These are phyloP conservation scores for Trametes maxima DNA, from an alignment of 768 basidiomycete genomes.

Conservation along the genomic window DNA sequence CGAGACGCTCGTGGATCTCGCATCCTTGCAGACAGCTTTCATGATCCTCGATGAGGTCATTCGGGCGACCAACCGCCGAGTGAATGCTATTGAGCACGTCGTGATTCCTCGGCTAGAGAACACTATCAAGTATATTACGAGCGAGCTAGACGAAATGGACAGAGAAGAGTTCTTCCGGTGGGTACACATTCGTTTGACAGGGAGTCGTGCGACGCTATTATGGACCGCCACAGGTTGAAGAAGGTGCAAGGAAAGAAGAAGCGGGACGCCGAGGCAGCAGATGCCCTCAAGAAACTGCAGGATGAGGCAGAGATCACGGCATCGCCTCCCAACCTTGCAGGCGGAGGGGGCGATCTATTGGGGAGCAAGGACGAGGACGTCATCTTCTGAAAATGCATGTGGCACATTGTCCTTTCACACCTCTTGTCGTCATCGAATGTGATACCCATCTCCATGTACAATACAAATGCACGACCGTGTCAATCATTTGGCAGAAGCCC, in stretches of 20 bases:
- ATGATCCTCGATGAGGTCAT: conserved; percentile 99
- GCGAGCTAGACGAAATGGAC: conserved; percentile 99
- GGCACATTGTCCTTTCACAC: neutral
- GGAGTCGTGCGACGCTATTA: neutral
- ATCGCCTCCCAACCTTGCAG: conserved; percentile 33
- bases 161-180: conserved; percentile 92
- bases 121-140: conserved; percentile 97
- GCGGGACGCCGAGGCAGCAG: conserved; percentile 54
- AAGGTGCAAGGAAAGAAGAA: conserved; percentile 99
- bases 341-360: conserved; percentile 62
- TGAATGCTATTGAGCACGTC: conserved; percentile 98
- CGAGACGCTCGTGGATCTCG: conserved; percentile 95
- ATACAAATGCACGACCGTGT: conserved; percentile 16
- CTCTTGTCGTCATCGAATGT: conserved; percentile 6
- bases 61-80: conserved; percentile 96
- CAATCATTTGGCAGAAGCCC: neutral
- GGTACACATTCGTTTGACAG: conserved; percentile 19
- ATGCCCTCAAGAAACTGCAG: conserved; percentile 24
- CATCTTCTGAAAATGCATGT: conserved; percentile 66
- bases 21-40: conserved; percentile 96
- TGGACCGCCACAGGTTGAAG: conserved; percentile 63
- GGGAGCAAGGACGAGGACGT: conserved; percentile 90
- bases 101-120: conserved; percentile 95
- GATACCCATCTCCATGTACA: conserved; percentile 25
- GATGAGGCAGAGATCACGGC: conserved; percentile 24